Evolutionary conservation across 805 yeast genomes (phyloP).

Genomic region (Scheffersomyces stipitis): DNA sequence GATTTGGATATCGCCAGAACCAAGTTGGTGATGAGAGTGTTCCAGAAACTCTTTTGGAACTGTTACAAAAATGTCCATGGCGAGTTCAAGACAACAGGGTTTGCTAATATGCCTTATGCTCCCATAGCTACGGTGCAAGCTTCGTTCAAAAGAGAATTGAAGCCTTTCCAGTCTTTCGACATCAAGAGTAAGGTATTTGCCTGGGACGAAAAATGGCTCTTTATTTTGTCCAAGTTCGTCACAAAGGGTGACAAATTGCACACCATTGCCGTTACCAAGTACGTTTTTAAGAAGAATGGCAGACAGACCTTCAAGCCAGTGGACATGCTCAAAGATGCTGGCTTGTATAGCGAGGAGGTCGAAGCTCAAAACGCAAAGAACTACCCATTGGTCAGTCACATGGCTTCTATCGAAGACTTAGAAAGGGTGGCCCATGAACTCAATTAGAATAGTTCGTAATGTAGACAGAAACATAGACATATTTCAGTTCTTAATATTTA

Average conservation of each 20-base stretch:
- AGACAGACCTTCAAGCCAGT: constrained; percentile 71
- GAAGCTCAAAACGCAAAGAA: constrained; percentile 42
- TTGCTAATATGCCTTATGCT: constrained; percentile 53
- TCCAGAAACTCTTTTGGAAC: constrained; percentile 55
- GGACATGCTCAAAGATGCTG: constrained; percentile 56
- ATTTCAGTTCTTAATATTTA: too few species aligned
- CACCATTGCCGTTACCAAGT: constrained; percentile 69
- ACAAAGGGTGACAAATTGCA: constrained; percentile 36
- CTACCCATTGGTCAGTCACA: constrained; percentile 36
- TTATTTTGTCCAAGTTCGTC: constrained; percentile 62
- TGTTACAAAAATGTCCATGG: constrained; percentile 39
- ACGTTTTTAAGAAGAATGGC: constrained; percentile 73
- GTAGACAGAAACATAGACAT: too few species aligned
- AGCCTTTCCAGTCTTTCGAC: constrained; percentile 58
- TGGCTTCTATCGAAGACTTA: constrained; percentile 32
- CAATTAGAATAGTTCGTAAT: too few species aligned
- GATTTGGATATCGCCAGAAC: constrained; percentile 82
- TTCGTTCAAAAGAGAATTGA: constrained; percentile 70
- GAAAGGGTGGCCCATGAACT: constrained; percentile 14
- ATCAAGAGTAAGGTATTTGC: constrained; percentile 63
- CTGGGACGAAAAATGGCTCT: constrained; percentile 90
- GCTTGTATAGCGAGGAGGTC: constrained; percentile 53
- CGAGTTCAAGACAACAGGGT: constrained; percentile 25
- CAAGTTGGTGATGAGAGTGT: constrained; percentile 53
- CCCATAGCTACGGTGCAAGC: constrained; percentile 78